These are phyloP conservation scores for Rubroshorea leprosula DNA, from an alignment of 345 rosid genomes.

Conservation along the genomic window DNA sequence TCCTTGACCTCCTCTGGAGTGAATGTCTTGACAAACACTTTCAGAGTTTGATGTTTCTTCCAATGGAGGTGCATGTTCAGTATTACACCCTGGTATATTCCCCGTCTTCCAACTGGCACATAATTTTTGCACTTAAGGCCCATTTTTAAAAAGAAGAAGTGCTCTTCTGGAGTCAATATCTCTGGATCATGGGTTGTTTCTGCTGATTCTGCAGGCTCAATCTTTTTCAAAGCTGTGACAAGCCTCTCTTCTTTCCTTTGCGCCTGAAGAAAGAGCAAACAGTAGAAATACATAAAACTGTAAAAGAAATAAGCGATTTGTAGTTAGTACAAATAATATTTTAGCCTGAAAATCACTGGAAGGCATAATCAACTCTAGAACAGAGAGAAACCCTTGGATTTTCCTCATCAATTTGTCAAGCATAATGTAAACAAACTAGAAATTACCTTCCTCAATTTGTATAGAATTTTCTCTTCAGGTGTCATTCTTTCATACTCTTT, in stretches of 20 bases:
- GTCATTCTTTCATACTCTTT: conserved; percentile 89
- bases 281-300: neutral
- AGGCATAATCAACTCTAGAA: neutral
- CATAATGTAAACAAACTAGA: conserved; percentile 2
- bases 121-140: conserved; percentile 88
- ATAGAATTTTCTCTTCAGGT: conserved; percentile 65
- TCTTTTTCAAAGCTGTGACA: conserved; percentile 62
- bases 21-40: conserved; percentile 85
- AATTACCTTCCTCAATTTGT: conserved; percentile 66
- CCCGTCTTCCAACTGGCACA: conserved; percentile 89
- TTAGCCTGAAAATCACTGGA: neutral
- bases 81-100: conserved; percentile 93
- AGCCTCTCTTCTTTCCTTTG: conserved; percentile 71
- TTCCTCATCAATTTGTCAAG: neutral
- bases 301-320: neutral
- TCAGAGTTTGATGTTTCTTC: conserved; percentile 92
- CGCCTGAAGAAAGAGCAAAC: conserved; percentile 44
- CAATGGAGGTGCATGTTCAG: conserved; percentile 98
- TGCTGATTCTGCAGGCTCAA: conserved; percentile 66
- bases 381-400: conserved; percentile 3
- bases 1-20: conserved; percentile 81
- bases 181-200: conserved; percentile 86
- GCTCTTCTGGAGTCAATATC: conserved; percentile 93
- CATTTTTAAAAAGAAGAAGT: conserved; percentile 82
- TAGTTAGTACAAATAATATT: neutral